Evolutionary conservation across 2,329 filamentous ascomycete genomes (phyloP), one percentile per base, ranked within the genome.

Genomic region (Akanthomyces muscarius): DNA sequence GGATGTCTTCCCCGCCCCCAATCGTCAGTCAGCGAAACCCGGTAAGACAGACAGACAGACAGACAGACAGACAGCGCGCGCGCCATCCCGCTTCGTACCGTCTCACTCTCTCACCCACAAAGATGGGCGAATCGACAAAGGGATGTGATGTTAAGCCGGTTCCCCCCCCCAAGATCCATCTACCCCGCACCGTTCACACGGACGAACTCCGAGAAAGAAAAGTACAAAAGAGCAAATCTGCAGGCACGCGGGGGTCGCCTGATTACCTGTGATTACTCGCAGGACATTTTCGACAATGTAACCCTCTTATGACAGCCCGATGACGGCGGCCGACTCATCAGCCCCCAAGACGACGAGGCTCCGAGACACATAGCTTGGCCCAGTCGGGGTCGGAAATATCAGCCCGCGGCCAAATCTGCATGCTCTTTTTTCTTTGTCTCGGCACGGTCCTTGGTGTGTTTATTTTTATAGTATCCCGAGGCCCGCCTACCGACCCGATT

Each of bases 221-320:
- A 2, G 10, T 4, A 11, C 5, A 4, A 36, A 36, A 7, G 33
- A 36, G 10, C 5, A 16, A 30, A 30, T 13, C 18, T 8, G 5
- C 16, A 51, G 14, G 25, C 28, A 36, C 6, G 25, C 25, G 21
- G 8, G 48, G 10, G n/a, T 11, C 48, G 21, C 45, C 45, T 14
- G 7, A 30, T 11, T 11, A 14, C 18, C 14, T 14, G 38, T 59
- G 44, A 59, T 59, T 50, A 59, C 45, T 59, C 56, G 56, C 56
- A 51, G 45, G 3, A 18, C 16, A 21, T 51, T 25, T 23, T 48
- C 30, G n/a, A 33, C n/a, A 38, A 57, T 57, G 55, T 48, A 57
- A 57, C 55, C 56, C 45, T 59, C 56, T 59, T 51, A 59, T 51
- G 56, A 44, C 45, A 59, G 56, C n/a, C 48, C 33, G 33, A 36